Evolutionary conservation across 148 eudicot genomes (phyloP), one percentile per base, ranked within the genome.

Genomic region (Spergularia marina): DNA sequence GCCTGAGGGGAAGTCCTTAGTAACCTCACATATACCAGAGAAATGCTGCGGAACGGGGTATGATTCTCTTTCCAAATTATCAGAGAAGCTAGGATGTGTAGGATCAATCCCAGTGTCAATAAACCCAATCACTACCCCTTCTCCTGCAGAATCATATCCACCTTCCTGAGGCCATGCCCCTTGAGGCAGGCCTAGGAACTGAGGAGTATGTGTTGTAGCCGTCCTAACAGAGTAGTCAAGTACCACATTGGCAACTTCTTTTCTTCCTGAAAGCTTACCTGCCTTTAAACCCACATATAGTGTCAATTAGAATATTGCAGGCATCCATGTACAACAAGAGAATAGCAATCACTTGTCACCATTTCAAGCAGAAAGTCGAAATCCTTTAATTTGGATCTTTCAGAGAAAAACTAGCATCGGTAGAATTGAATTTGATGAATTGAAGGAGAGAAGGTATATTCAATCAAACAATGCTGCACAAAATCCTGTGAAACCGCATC

Each of bases 51-150:
- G 99, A 77, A 95, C 86, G 21, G 99, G 89, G 79, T 89, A 95
- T 18, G 83, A 83, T 75, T 84, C 85, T 30, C 61, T 90, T 58
- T 90, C 76, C 51, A 80, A 47, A 70, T 77, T 61, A 85, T 95
- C 99, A 1, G 97, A 87, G 79, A 95, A 95, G 82, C 99, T 95
- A 5, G 90, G 89, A 65, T 92, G 99, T 2, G 88, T 83, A 47
- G 99, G 99, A 82, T 95, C 94, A 14, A 92, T 95, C 72, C 99
- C 99, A 20, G 99, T 95, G 85, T 95, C 99, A 73, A 95, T 83
- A 66, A 95, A 83, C 61, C 98, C 99, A 53, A 95, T 91, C 55
- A 95, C 99, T 49, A 92, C 69, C 59, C 97, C 98, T 84, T 92
- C 97, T 75, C 99, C 99, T 6, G 99, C 97, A 71, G 88, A 87